phyloP scores from a whole-genome alignment of 441 rosid genomes.

The Brassica balearica region DNA sequence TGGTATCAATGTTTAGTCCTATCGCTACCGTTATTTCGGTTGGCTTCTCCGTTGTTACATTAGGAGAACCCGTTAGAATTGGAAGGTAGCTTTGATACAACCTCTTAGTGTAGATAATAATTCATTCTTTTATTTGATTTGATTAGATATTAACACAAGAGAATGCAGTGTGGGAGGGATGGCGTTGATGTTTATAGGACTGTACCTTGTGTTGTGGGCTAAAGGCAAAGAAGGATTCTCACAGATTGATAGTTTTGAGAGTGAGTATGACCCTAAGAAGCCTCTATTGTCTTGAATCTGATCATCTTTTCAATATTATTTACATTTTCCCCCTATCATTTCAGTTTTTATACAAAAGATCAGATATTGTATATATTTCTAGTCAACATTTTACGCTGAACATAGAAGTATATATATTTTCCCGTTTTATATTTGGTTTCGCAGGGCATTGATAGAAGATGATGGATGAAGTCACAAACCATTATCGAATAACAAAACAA shows the following conservation, averaged over 20 bases:
- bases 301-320: not conserved
- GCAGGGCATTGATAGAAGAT: not conserved
- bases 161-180: constrained; percentile 78
- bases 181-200: constrained; percentile 79
- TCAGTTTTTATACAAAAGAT: not conserved
- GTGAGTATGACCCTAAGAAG: constrained; percentile 61
- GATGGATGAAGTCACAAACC: not conserved
- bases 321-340: not conserved
- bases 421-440: not conserved
- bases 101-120: not conserved
- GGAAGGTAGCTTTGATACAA: constrained; percentile 63
- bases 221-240: constrained; percentile 75
- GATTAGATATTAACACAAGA: not conserved
- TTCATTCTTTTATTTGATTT: not conserved
- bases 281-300: constrained; percentile 68
- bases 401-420: not conserved
- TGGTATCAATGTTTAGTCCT: constrained; percentile 91
- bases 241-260: constrained; percentile 21
- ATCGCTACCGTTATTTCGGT: constrained; percentile 75
- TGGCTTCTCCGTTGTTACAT: constrained; percentile 61
- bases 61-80: constrained; percentile 63
- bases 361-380: constrained; percentile 1
- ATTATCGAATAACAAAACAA: not conserved
- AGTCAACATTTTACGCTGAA: constrained; percentile 13
- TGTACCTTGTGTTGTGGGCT: constrained; percentile 88